phyloP scores from a whole-genome alignment of 129 eudicot genomes.

The Heracleum sosnowskyi region DNA sequence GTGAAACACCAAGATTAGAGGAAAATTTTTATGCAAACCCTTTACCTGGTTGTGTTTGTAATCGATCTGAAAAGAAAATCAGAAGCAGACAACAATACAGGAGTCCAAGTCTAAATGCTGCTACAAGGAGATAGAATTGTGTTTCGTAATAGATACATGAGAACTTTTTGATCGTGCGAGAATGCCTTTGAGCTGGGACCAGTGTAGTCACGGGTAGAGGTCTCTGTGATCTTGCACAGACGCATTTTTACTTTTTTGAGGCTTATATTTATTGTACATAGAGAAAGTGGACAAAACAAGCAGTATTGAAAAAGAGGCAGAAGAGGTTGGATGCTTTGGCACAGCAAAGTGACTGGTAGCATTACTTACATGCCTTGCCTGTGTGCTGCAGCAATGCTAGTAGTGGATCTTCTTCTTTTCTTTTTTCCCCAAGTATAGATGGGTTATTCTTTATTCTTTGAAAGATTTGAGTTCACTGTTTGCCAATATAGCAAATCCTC shows the following conservation, averaged over 20 bases:
- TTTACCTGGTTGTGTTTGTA: slow-evolving; percentile 76
- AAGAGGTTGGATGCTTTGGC: neutral
- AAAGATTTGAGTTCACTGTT: neutral
- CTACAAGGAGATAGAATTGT: slow-evolving; percentile 18
- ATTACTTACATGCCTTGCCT: neutral
- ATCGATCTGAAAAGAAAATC: slow-evolving; percentile 23
- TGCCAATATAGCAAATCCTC: neutral
- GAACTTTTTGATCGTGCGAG: neutral
- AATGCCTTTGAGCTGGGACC: neutral
- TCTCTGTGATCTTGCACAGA: neutral
- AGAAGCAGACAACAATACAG: slow-evolving; percentile 11
- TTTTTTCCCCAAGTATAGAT: neutral
- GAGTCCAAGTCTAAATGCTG: slow-evolving; percentile 21
- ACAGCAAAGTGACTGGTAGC: neutral
- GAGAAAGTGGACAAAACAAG: neutral
- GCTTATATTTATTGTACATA: slow-evolving; percentile 8
- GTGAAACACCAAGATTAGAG: slow-evolving; percentile 60
- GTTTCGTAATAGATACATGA: neutral
- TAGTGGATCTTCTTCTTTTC: neutral
- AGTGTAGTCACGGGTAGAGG: neutral
- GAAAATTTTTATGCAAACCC: slow-evolving; percentile 93
- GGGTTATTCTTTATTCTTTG: slow-evolving; percentile 11
- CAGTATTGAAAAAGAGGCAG: neutral
- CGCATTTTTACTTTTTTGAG: neutral
- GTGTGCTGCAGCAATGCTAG: neutral